Evolutionary conservation across 805 yeast species (phyloP).

Genomic region (Saccharomyces jurei): DNA sequence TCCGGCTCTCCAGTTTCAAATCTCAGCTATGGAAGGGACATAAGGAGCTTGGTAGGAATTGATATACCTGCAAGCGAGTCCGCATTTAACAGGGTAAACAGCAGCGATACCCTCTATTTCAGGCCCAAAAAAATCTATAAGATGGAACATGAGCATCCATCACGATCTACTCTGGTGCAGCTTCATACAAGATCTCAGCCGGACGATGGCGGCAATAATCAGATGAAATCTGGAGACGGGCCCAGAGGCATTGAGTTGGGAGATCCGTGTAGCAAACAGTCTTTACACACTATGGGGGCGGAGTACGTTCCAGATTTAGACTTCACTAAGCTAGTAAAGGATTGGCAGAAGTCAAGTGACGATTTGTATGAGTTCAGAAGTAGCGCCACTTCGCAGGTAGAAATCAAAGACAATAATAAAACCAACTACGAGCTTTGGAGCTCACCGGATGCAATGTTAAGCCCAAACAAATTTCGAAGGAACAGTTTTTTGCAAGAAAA

Average conservation of each 20-base stretch:
- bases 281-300: slow-evolving; percentile 50
- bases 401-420: not conserved
- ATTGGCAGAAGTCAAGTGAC: slow-evolving; percentile 35
- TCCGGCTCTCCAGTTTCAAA: not conserved
- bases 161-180: slow-evolving; percentile 31
- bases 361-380: not conserved
- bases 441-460: not conserved
- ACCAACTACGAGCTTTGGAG: not conserved
- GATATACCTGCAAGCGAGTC: not conserved
- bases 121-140: slow-evolving; percentile 20
- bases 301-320: slow-evolving; percentile 71
- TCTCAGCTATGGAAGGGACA: not conserved
- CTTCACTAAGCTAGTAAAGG: slow-evolving; percentile 40
- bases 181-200: not conserved
- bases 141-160: slow-evolving; percentile 14
- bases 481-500: not conserved
- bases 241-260: not conserved
- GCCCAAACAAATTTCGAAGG: not conserved
- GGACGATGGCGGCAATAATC: not conserved
- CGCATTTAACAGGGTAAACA: not conserved
- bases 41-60: not conserved
- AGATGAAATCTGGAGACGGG: not conserved
- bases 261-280: not conserved
- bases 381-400: not conserved
- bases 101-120: slow-evolving; percentile 12